These are phyloP conservation scores for Lentinula lateritia DNA, from an alignment of 768 basidiomycete genomes.

Conservation along the genomic window DNA sequence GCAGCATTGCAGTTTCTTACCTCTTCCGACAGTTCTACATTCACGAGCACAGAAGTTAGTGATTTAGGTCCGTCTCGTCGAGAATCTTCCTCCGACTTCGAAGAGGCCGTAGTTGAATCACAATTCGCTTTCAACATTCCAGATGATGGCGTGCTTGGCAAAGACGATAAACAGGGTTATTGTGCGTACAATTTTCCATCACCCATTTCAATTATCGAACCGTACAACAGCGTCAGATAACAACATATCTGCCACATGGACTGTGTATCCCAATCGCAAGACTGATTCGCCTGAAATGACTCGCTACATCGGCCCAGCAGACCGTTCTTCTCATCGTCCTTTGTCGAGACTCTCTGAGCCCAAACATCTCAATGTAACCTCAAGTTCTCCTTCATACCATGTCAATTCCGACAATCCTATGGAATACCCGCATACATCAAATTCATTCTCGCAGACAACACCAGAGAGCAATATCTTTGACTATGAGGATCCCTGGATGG, in stretches of 20 bases:
- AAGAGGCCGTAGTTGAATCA: neutral
- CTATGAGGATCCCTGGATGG: conserved; percentile 38
- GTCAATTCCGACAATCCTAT: neutral
- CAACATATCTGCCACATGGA: neutral
- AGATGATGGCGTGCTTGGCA: neutral
- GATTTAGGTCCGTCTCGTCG: neutral
- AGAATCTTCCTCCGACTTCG: neutral
- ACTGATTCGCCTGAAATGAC: neutral
- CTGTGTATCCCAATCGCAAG: neutral
- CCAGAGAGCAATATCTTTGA: conserved; percentile 28
- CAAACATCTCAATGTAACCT: neutral
- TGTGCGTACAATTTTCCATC: neutral
- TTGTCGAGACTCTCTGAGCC: neutral
- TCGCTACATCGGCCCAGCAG: neutral
- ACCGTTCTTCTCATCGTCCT: neutral
- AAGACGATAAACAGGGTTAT: neutral
- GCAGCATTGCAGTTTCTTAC: neutral
- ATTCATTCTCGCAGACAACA: neutral
- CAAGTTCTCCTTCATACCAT: neutral
- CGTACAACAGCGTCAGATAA: neutral
- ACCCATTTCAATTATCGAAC: neutral
- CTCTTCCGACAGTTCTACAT: neutral
- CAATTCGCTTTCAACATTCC: neutral
- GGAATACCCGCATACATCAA: neutral
- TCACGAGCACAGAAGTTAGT: neutral